Evolutionary conservation across 148 eudicot species (phyloP).

Genomic region (Chenopodium album): DNA sequence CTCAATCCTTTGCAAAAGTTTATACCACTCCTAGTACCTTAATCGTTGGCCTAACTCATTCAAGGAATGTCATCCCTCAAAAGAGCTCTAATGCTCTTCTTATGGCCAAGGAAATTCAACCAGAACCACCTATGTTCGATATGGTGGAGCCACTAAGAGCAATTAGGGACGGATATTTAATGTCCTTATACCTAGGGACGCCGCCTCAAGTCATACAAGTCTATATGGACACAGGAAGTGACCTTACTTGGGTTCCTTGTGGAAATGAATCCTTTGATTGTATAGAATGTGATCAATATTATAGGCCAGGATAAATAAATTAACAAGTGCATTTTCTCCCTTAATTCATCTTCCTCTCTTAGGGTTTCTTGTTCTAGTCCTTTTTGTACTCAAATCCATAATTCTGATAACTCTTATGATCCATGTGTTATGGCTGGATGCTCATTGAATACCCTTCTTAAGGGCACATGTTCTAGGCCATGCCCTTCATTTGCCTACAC

Average conservation of each 20-base stretch:
- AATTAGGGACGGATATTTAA: conserved; percentile 56
- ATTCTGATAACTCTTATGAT: conserved; percentile 49
- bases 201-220: conserved; percentile 57
- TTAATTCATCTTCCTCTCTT: conserved; percentile 45
- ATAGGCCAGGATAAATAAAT: conserved; percentile 30
- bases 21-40: conserved; percentile 27
- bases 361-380: conserved; percentile 45
- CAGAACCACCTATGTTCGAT: conserved; percentile 22
- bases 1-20: conserved; percentile 31
- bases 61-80: conserved; percentile 29
- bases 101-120: conserved; percentile 8
- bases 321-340: conserved; percentile 43
- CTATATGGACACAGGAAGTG: conserved; percentile 66
- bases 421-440: conserved; percentile 55
- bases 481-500: conserved; percentile 49
- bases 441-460: conserved; percentile 30
- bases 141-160: conserved; percentile 51
- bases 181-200: conserved; percentile 54
- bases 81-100: conserved; percentile 15
- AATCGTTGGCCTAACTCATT: conserved; percentile 38
- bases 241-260: conserved; percentile 74
- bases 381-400: conserved; percentile 50
- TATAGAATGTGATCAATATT: conserved; percentile 52
- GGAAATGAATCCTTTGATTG: conserved; percentile 61
- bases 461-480: conserved; percentile 52